These are phyloP conservation scores for Ganoderma lucidum DNA, from an alignment of 1,284 basidiomycete species.

Conservation along the genomic window DNA sequence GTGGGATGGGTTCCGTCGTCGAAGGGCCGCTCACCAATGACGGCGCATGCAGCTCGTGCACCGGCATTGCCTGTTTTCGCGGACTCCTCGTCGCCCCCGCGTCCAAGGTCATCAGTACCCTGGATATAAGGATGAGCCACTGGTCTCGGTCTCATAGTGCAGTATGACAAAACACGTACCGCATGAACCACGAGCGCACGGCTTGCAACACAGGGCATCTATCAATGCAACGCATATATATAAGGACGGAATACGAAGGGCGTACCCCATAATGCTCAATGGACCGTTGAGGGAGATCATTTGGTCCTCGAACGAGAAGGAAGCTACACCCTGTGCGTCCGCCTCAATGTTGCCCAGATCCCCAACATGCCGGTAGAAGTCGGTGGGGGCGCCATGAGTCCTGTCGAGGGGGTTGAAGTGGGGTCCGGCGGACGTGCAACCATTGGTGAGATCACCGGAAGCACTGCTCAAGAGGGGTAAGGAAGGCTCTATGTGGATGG, in stretches of 20 bases:
- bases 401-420: constrained; percentile 81
- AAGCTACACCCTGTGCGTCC: constrained; percentile 65
- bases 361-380: constrained; percentile 72
- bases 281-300: constrained; percentile 76
- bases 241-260: constrained; percentile 17
- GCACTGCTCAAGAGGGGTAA: constrained; percentile 50
- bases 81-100: constrained; percentile 71
- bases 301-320: constrained; percentile 65
- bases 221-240: background rate
- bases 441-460: constrained; percentile 71
- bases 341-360: constrained; percentile 81
- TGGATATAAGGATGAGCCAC: constrained; percentile 36
- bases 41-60: constrained; percentile 75
- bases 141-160: background rate
- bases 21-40: constrained; percentile 61
- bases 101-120: constrained; percentile 81
- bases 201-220: constrained; percentile 38
- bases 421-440: constrained; percentile 74
- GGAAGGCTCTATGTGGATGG: background rate
- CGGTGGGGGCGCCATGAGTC: constrained; percentile 71
- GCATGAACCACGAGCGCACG: constrained; percentile 40
- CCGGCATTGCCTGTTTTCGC: constrained; percentile 81
- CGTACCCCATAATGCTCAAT: constrained; percentile 73
- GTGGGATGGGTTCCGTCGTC: background rate
- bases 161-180: background rate